Evolutionary conservation across 805 yeast species (phyloP), one percentile per base, ranked within the genome.

Genomic region (Zygosaccharomyces pseudorouxii): DNA sequence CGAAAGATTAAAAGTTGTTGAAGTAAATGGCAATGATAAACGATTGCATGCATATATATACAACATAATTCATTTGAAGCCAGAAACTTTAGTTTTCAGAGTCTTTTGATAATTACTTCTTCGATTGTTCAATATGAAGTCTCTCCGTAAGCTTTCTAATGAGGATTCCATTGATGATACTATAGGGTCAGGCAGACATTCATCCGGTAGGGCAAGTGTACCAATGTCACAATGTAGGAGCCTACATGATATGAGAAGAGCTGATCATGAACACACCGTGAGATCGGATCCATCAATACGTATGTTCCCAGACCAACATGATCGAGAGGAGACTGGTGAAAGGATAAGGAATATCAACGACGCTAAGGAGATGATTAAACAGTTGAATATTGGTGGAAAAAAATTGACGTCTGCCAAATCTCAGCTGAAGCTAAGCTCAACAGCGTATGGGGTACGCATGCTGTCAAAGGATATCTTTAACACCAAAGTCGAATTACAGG

Each of bases 371-470:
- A 55, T 53, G 52, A 55, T 60, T 4, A 50, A 58, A 46, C 53
- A 48, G 42, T 27, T 60, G 28, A 43, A 38, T 9, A 42, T 54
- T 8, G 44, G 44, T 18, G 44, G 33, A n/a, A 52, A 47, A 14
- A 27, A 28, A 12, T 12, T 46, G 29, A 45, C 46, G 12, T 51
- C 50, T 4, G 52, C 47, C 9, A 51, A 53, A 37, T 50, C 88
- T 1, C 93, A 86, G 65, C 82, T 86, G 7, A 85, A 84, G 58
- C 69, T 85, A 56, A 87, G 89, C 2, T 84, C 86, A 53, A 84
- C 92, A 7, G 93, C 89, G 3, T 84, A 85, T 62, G 89, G 89
- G 2, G 90, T 86, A 5, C 73, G 93, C 40, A 75, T 82, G 71
- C 71, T 86, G 50, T 84, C 87, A n/a, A 82, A 81, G 53, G 84